A percentile compares a stretch with the other conserved stretches of the same genome.
Evolutionary conservation across 202 grass and related monocot species (phyloP).

Genomic region (Carex arenaria): DNA sequence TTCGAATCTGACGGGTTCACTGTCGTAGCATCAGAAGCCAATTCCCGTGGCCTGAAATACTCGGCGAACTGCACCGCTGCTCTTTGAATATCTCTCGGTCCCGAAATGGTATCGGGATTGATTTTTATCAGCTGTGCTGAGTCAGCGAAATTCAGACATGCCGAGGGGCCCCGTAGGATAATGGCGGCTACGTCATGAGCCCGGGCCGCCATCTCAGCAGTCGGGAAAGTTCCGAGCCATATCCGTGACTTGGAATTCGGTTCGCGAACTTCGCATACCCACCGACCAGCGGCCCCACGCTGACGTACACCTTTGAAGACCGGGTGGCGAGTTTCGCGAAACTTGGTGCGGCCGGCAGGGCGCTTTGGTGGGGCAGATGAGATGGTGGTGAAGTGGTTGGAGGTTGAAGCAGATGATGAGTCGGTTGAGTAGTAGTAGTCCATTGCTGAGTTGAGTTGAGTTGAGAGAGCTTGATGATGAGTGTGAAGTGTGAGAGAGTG

Average conservation of each 20-base stretch:
- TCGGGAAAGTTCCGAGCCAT: constrained; percentile 74
- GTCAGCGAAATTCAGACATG: constrained; percentile 72
- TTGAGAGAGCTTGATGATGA: not conserved
- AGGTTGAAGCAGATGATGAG: constrained; percentile 14
- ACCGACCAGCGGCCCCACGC: constrained; percentile 44
- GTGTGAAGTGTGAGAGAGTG: not conserved
- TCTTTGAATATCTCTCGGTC: constrained; percentile 53
- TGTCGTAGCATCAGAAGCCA: not conserved
- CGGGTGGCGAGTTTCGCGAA: constrained; percentile 78
- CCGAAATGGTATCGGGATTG: constrained; percentile 38
- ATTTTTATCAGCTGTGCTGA: constrained; percentile 40
- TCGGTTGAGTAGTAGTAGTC: constrained; percentile 27
- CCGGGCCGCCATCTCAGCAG: constrained; percentile 47
- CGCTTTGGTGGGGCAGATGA: constrained; percentile 59
- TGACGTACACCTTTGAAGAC: constrained; percentile 76
- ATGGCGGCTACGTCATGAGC: constrained; percentile 82
- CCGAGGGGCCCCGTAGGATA: constrained; percentile 31
- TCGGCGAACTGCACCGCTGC: constrained; percentile 59
- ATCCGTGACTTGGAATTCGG: constrained; percentile 69
- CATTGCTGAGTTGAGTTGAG: not conserved
- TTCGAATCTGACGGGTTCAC: not conserved
- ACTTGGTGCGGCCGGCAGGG: constrained; percentile 77
- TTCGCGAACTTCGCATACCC: constrained; percentile 73
- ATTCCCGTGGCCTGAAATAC: constrained; percentile 23
- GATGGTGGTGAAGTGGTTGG: not conserved